phyloP scores from a whole-genome alignment of 768 basidiomycete species.

The Nidularia sp. region DNA sequence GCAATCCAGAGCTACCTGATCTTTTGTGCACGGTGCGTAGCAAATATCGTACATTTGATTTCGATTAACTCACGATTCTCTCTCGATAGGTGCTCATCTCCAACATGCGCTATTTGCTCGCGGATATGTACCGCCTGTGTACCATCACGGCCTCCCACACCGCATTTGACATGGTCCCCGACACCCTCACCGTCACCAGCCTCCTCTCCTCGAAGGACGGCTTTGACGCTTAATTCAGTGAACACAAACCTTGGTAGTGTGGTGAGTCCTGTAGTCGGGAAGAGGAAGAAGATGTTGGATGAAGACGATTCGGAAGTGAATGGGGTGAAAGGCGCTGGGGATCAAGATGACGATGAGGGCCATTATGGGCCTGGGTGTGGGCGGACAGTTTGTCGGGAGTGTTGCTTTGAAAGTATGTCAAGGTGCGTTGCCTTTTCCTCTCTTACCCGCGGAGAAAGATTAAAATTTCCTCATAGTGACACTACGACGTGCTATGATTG shows the following conservation, averaged over 20 bases:
- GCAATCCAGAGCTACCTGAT: too few relatives aligned
- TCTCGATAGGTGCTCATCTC: conserved; percentile 34
- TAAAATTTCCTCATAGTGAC: conserved; percentile 17
- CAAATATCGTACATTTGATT: too few relatives aligned
- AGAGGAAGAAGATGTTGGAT: conserved; percentile 21
- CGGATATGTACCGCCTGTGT: conserved; percentile 35
- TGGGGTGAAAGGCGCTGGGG: conserved; percentile 5
- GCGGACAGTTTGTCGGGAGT: conserved; percentile 36
- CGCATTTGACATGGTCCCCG: conserved; percentile 32
- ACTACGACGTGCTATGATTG: conserved; percentile 36
- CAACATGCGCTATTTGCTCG: conserved; percentile 40
- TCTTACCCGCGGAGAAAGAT: neutral
- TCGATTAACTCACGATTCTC: too few relatives aligned
- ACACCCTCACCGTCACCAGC: conserved; percentile 25
- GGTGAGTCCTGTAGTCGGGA: conserved; percentile 8
- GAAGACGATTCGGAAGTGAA: neutral
- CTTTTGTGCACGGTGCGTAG: too few relatives aligned
- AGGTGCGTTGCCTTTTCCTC: conserved; percentile 23
- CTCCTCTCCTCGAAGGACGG: conserved; percentile 21
- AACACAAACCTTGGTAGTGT: conserved; percentile 18
- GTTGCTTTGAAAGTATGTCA: conserved; percentile 37
- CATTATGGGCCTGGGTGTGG: conserved; percentile 30
- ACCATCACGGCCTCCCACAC: conserved; percentile 32
- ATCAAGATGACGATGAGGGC: conserved; percentile 9
- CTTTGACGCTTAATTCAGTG: conserved; percentile 21